Evolutionary conservation across 148 eudicot genomes (phyloP), one percentile per base, ranked within the genome.

Genomic region (Cornus controversa): DNA sequence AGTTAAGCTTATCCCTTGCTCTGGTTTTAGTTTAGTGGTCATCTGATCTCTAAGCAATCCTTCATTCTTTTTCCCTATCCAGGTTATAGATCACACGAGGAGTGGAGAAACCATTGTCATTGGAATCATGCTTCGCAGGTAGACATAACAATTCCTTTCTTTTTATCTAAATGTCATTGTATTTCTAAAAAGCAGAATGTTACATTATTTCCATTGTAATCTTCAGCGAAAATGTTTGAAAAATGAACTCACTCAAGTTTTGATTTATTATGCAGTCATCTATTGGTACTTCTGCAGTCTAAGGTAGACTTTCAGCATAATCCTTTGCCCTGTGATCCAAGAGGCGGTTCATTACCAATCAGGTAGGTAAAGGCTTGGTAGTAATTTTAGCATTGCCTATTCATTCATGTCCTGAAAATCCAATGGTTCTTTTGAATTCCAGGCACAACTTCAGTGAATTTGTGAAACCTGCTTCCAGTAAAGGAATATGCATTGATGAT

Each of bases 261-360:
- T 75, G 27, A 68, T 80, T 77, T 67, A 53, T 68, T 64, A 67
- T 90, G 87, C 92, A 96, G 99, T 85, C 98, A 96, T 81, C 78
- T 96, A 66, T 82, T 96, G 84, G 99, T 96, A 79, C 99, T 96
- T 80, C 89, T 96, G 77, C 99, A 93, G 84, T 91, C 99, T 53
- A 96, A 96, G 82, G 93, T 92, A 72, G 99, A 96, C 82, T 96
- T 96, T 82, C 99, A 96, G 79, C 98, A 90, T 78, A 96, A 96
- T 84, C 93, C 97, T 28, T 82, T 96, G 80, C 91, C 98, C 65
- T 79, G 84, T 84, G 97, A 91, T 87, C 78, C 91, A 69, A 88
- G 94, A 85, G 90, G 89, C 69, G 97, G 92, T 72, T 83, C 97
- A 66, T 72, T 90, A 69, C 99, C 94, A 54, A 88, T 90, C 81